Evolutionary conservation across 371 early-diverging fungal genomes (phyloP), one percentile per base, ranked within the genome.

Genomic region (Encephalitozoon cuniculi): DNA sequence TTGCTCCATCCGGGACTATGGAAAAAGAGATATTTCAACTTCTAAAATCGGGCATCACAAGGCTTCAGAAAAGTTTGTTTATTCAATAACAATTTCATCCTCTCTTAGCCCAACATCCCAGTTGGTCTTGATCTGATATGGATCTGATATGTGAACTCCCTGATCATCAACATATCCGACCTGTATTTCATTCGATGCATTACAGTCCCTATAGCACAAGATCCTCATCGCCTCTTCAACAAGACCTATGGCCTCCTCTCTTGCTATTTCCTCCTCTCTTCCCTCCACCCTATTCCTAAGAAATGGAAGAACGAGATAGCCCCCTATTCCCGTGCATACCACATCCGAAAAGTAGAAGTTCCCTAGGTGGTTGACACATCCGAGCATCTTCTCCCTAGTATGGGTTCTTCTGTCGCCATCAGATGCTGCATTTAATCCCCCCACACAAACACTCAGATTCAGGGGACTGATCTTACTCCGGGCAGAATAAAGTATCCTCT

Each of bases 291-390:
- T 53, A 91, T 88, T 37, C 84, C 97, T 88, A 79, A 98, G 83
- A 69, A 96, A 89, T 55, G 99, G 99, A 75, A 91, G 91, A 53
- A 94, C 96, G 65, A 97, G 83, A 85, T 95, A 89, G 39, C 89
- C 89, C 40, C 96, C 96, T 82, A 91, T 93, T 30, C 99, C 97
- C 40, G 97, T 95, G 41, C 96, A 95, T 75, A 96, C 91, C 23
- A 92, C 90, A 15, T 90, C 81, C 4, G 93, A 82, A 79, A 91
- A 88, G 82, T 94, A 95, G 23, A 94, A 93, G 25, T 94, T 95
- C 41, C 97, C 99, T 81, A 91, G 89, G 64, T 93, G 86, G 84
- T 96, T 94, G 54, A 96, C 93, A 77, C 87, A 94, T 6, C 96
- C 96, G 68, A 97, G 88, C 86, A 94, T 92, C 52, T 91, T 91